A percentile compares a stretch with the other conserved stretches of the same genome.
Evolutionary conservation across 208 protist species (phyloP).

Genomic region (Crithidia brevicula): DNA sequence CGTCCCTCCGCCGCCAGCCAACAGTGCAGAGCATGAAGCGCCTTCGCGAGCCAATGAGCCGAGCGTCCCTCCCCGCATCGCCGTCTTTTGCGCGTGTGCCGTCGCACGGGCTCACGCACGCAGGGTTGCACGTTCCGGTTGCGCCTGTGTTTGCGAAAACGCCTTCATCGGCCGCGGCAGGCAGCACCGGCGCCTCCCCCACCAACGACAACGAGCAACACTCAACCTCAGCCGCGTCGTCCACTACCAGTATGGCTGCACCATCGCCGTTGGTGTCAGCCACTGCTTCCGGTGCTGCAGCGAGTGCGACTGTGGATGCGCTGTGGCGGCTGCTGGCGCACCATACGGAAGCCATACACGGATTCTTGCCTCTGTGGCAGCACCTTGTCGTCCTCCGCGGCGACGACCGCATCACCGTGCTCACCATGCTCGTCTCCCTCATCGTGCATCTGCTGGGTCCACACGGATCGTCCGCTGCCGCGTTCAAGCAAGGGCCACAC

Average conservation of each 20-base stretch:
- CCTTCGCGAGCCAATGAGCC: constrained; percentile 1
- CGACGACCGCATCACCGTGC: constrained; percentile 9
- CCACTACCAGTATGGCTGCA: not conserved
- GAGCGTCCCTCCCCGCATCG: not conserved
- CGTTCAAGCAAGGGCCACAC: not conserved
- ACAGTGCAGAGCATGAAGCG: constrained; percentile 6
- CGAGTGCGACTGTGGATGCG: not conserved
- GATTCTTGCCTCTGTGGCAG: constrained; percentile 31
- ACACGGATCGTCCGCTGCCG: not conserved
- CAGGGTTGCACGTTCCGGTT: constrained; percentile 16
- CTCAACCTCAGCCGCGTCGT: not conserved
- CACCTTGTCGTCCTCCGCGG: constrained; percentile 19
- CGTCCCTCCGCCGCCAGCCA: constrained; percentile 12
- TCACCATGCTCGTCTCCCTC: constrained; percentile 13
- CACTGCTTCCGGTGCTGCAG: not conserved
- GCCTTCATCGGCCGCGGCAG: not conserved
- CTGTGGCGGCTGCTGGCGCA: constrained; percentile 23
- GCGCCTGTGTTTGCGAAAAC: constrained; percentile 18
- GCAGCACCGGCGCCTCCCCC: not conserved
- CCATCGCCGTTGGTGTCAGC: too few relatives aligned
- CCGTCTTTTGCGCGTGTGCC: not conserved
- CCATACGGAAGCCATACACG: constrained; percentile 21
- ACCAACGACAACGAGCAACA: not conserved
- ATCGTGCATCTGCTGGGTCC: constrained; percentile 25
- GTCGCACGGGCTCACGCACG: not conserved